These are phyloP conservation scores for Parascedosporium putredinis DNA, from an alignment of 2,329 filamentous ascomycete genomes.

Conservation along the genomic window DNA sequence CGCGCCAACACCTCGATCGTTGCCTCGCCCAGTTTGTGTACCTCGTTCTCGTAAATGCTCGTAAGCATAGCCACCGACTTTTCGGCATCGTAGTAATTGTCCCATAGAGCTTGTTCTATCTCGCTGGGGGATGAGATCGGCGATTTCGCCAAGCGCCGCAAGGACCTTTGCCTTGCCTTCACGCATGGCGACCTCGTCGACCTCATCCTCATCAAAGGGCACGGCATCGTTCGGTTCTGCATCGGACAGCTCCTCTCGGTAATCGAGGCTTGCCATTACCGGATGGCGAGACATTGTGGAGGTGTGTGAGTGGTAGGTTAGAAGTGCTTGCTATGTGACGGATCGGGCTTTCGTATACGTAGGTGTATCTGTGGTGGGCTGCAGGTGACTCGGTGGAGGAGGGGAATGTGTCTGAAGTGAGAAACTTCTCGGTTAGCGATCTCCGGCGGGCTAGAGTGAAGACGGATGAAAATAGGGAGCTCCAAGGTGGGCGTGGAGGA, in stretches of 20 bases:
- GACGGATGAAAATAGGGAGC: no score
- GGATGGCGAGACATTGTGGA: conserved; percentile 7
- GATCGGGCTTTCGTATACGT: no score
- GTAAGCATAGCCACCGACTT: conserved; percentile 68
- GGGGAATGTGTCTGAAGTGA: no score
- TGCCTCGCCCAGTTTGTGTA: conserved; percentile 45
- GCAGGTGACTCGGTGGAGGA: no score
- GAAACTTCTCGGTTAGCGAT: no score
- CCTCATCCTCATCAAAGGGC: conserved; percentile 33
- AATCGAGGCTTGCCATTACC: conserved; percentile 11
- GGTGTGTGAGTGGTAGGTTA: neutral
- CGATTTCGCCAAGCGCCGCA: conserved; percentile 11
- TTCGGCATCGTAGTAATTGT: conserved; percentile 80
- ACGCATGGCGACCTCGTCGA: conserved; percentile 13
- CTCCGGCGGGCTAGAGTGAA: no score
- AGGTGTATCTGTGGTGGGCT: no score
- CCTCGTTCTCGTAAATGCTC: conserved; percentile 36
- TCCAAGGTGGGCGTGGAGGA: no score
- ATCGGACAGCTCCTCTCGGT: conserved; percentile 25
- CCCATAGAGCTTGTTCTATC: conserved; percentile 75
- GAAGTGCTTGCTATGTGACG: neutral
- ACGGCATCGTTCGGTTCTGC: conserved; percentile 25
- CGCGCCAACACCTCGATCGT: conserved; percentile 55
- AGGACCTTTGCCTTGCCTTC: conserved; percentile 5
- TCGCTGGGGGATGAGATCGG: conserved; percentile 43